Percentiles rank a stretch among this genome's conserved stretches.
Conservation (phyloP, 2,329 filamentous ascomycete genomes). For the Stromatinia cepivora region DNA sequence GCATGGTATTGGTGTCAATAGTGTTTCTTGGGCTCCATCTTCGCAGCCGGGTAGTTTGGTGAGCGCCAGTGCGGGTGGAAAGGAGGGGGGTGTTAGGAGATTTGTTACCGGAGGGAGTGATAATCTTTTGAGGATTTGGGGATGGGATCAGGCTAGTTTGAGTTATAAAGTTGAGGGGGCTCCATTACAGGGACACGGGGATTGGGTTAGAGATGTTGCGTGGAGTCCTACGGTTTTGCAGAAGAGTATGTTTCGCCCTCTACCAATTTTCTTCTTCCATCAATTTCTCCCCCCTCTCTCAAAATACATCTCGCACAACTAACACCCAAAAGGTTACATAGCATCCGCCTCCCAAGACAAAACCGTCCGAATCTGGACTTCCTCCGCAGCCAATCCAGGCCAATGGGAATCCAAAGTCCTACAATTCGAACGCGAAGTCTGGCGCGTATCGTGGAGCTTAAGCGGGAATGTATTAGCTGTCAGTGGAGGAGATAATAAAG, state of each 20-base stretch:
- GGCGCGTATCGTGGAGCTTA: slow-evolving; percentile 97
- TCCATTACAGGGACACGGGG: slow-evolving; percentile 76
- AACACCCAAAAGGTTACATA: slow-evolving; percentile 69
- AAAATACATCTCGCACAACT: neutral
- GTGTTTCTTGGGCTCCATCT: slow-evolving; percentile 90
- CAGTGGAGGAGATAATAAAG: slow-evolving; percentile 92
- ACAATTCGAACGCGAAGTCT: slow-evolving; percentile 84
- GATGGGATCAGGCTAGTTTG: slow-evolving; percentile 65
- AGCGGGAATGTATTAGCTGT: slow-evolving; percentile 96
- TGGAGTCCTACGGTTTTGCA: slow-evolving; percentile 95
- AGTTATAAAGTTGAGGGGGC: slow-evolving; percentile 62
- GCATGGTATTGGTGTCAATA: slow-evolving; percentile 92
- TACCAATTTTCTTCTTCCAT: no score
- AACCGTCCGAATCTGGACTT: slow-evolving; percentile 96
- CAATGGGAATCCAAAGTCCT: slow-evolving; percentile 86
- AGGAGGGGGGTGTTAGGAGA: slow-evolving; percentile 62
- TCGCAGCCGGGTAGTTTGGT: slow-evolving; percentile 82
- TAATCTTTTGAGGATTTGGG: slow-evolving; percentile 92
- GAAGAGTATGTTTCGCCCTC: slow-evolving; percentile 49
- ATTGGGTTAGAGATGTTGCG: slow-evolving; percentile 97
- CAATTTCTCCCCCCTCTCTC: neutral
- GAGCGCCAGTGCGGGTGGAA: slow-evolving; percentile 61
- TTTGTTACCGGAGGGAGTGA: slow-evolving; percentile 96
- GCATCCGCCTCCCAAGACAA: slow-evolving; percentile 94
- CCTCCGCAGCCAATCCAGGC: slow-evolving; percentile 61